These are phyloP conservation scores for Diaporthe capsici DNA, from an alignment of 2,329 filamentous ascomycete genomes.

Conservation along the genomic window DNA sequence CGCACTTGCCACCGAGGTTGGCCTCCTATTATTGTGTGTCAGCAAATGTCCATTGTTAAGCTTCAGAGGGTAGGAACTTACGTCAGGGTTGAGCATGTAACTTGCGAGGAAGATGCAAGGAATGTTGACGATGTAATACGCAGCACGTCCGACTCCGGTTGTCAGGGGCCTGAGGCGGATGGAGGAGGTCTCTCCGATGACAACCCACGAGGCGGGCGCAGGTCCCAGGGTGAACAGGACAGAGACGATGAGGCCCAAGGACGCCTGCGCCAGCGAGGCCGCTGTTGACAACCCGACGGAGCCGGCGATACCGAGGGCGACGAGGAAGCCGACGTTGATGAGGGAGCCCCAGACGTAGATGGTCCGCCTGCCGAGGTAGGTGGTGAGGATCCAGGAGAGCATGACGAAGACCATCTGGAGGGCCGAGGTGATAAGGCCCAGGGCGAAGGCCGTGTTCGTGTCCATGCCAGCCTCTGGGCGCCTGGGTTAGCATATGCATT, in stretches of 20 bases:
- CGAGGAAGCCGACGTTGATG: constrained; percentile 66
- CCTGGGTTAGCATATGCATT: not conserved
- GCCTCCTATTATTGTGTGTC: constrained; percentile 56
- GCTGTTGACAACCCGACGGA: constrained; percentile 57
- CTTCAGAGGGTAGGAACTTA: constrained; percentile 45
- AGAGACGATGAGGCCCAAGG: constrained; percentile 75
- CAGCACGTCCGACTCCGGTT: constrained; percentile 73
- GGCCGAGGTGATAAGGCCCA: constrained; percentile 75
- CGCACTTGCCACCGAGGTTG: constrained; percentile 59
- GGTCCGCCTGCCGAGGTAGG: constrained; percentile 73
- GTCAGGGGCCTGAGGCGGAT: constrained; percentile 75
- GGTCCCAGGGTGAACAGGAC: constrained; percentile 74
- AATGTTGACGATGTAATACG: constrained; percentile 76
- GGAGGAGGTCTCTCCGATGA: constrained; percentile 77
- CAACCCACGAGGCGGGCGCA: constrained; percentile 75
- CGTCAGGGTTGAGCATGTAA: constrained; percentile 71
- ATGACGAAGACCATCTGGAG: constrained; percentile 75
- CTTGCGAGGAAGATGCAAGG: constrained; percentile 75
- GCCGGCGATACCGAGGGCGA: constrained; percentile 72
- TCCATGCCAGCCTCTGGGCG: constrained; percentile 70
- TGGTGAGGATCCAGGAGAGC: constrained; percentile 77
- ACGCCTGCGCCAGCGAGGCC: constrained; percentile 69
- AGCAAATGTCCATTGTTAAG: constrained; percentile 43
- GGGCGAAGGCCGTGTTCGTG: constrained; percentile 68
- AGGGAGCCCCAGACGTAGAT: constrained; percentile 74